Conservation (phyloP, 2,329 filamentous ascomycete genomes). For the Microdochium paspali region DNA sequence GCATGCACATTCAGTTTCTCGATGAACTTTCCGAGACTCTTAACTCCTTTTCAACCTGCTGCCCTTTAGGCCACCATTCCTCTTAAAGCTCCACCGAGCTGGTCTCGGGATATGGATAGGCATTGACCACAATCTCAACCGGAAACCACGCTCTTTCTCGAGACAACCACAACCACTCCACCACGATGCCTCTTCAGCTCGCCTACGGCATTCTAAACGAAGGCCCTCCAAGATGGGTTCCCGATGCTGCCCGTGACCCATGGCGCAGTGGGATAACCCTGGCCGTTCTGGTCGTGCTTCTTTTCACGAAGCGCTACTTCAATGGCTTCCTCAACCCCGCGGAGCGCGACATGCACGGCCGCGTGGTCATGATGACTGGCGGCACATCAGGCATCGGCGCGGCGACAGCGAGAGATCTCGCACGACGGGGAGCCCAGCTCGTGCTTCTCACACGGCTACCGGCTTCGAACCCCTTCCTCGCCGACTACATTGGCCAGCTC, state of each 20-base stretch:
- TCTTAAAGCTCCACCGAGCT: background rate
- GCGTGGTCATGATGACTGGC: slow-evolving; percentile 88
- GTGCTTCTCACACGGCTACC: slow-evolving; percentile 79
- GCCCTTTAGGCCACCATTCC: no score
- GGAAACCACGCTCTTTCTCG: background rate
- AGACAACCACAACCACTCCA: slow-evolving; percentile 3
- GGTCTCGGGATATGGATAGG: background rate
- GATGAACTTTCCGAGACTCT: background rate
- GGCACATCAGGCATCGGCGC: slow-evolving; percentile 91
- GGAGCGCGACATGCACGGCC: slow-evolving; percentile 83
- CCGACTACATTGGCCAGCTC: slow-evolving; percentile 87
- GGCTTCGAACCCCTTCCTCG: slow-evolving; percentile 76
- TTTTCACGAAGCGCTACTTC: slow-evolving; percentile 61
- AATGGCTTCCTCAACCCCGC: slow-evolving; percentile 64
- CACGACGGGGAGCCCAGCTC: slow-evolving; percentile 76
- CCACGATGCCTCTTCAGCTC: slow-evolving; percentile 43
- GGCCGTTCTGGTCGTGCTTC: slow-evolving; percentile 26
- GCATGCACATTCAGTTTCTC: background rate
- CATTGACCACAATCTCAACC: slow-evolving; percentile 5
- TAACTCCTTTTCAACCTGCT: background rate
- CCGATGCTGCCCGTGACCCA: slow-evolving; percentile 25
- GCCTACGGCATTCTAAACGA: slow-evolving; percentile 34
- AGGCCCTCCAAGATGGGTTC: slow-evolving; percentile 40
- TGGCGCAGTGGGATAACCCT: slow-evolving; percentile 30
- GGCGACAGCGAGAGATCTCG: slow-evolving; percentile 63